Conservation (phyloP, 1,284 basidiomycete genomes). For the Austropuccinia psidii region DNA sequence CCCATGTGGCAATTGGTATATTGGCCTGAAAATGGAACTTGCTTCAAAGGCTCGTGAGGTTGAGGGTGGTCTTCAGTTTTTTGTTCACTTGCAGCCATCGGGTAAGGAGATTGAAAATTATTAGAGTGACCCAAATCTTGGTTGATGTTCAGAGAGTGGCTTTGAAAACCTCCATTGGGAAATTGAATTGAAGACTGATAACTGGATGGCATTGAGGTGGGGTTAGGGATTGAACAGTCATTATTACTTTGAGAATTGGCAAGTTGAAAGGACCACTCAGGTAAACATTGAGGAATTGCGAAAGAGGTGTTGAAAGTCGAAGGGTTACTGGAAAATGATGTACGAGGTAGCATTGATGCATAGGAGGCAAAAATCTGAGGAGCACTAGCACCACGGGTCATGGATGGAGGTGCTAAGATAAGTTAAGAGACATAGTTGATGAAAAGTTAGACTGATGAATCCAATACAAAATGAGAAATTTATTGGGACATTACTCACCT, state of each 20-base stretch:
- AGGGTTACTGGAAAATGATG: neutral
- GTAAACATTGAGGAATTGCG: neutral
- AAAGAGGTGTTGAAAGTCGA: neutral
- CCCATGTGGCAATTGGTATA: conserved; percentile 1
- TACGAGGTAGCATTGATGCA: neutral
- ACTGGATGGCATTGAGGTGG: neutral
- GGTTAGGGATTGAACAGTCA: neutral
- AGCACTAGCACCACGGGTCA: neutral
- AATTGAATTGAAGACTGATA: neutral
- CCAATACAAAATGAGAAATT: neutral
- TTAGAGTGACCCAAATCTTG: too few relatives aligned
- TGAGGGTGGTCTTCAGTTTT: too few relatives aligned
- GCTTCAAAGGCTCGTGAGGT: neutral
- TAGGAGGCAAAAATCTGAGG: neutral
- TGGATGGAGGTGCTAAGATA: neutral
- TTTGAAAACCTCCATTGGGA: neutral
- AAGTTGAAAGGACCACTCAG: conserved; percentile 1
- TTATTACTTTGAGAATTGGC: neutral
- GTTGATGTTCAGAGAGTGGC: neutral
- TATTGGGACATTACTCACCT: neutral
- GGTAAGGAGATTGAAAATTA: neutral
- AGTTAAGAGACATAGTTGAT: neutral
- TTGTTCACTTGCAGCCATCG: neutral
- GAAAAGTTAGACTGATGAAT: neutral
- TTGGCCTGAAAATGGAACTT: neutral